phyloP scores from a whole-genome alignment of 805 yeast genomes.

The Ogataea trehalophila region DNA sequence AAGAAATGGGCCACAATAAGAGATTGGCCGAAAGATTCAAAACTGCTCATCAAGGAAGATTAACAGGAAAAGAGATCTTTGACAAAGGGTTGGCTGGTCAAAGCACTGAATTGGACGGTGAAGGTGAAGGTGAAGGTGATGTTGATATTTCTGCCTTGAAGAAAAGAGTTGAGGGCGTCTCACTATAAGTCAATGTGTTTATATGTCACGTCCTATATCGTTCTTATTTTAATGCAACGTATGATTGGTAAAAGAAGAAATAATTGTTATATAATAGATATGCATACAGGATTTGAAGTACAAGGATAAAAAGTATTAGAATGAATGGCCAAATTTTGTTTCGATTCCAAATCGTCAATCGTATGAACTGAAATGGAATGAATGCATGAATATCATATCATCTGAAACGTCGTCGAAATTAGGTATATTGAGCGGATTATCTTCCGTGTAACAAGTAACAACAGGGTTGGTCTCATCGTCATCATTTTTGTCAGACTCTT shows the following conservation, averaged over 20 bases:
- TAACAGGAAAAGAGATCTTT: slow-evolving; percentile 86
- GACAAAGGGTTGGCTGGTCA: slow-evolving; percentile 82
- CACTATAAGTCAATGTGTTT: slow-evolving; percentile 2
- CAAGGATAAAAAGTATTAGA: too few species aligned
- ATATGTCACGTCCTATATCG: neutral
- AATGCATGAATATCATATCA: slow-evolving; percentile 19
- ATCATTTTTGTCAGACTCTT: neutral
- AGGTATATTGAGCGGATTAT: slow-evolving; percentile 12
- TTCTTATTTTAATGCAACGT: too few species aligned
- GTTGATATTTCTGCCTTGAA: slow-evolving; percentile 11
- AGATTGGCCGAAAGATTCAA: slow-evolving; percentile 47
- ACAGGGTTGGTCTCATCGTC: neutral
- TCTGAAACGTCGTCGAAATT: slow-evolving; percentile 17
- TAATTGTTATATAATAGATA: too few species aligned
- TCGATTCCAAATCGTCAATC: neutral
- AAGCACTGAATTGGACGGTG: slow-evolving; percentile 45
- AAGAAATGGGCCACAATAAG: slow-evolving; percentile 66
- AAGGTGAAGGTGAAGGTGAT: slow-evolving; percentile 24
- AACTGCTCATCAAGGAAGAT: slow-evolving; percentile 64
- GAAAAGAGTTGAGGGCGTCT: slow-evolving; percentile 11
- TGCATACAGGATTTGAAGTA: too few species aligned
- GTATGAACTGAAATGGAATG: slow-evolving; percentile 7
- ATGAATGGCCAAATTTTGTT: too few species aligned
- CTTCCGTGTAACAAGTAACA: slow-evolving; percentile 10
- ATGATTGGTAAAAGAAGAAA: too few species aligned